These are phyloP conservation scores for Porcisia deanei DNA, from an alignment of 208 protist species.

Conservation along the genomic window DNA sequence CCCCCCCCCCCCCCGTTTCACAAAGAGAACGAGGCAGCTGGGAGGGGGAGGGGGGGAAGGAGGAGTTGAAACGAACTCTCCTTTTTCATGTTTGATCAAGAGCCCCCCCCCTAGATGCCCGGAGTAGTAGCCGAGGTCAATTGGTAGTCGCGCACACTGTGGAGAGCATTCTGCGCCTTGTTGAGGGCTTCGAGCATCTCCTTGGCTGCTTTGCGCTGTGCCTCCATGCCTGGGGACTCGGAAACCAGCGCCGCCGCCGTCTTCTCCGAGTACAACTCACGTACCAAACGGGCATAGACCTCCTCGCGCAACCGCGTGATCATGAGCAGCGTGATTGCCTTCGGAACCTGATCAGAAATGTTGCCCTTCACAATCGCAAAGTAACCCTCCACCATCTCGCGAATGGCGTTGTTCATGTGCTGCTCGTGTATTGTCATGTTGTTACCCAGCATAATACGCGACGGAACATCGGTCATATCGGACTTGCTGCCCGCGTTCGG, in stretches of 20 bases:
- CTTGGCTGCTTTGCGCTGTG: conserved; percentile 86
- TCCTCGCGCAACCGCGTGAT: conserved; percentile 93
- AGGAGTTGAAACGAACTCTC: too few species aligned
- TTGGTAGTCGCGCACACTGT: conserved; percentile 82
- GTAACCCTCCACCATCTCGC: conserved; percentile 93
- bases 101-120: neutral
- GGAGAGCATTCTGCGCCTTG: conserved; percentile 84
- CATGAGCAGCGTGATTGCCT: conserved; percentile 98
- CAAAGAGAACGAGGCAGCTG: neutral
- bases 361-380: conserved; percentile 92
- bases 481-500: conserved; percentile 22
- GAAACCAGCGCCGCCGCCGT: conserved; percentile 93
- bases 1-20: neutral
- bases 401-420: conserved; percentile 82
- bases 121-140: conserved; percentile 25
- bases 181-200: conserved; percentile 91
- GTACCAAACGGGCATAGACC: conserved; percentile 95
- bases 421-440: conserved; percentile 76
- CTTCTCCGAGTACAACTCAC: conserved; percentile 94
- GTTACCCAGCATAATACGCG: conserved; percentile 75
- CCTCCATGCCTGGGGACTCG: conserved; percentile 88
- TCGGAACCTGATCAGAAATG: conserved; percentile 96
- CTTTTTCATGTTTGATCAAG: neutral
- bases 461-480: conserved; percentile 80
- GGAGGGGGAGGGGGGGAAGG: neutral